Evolutionary conservation across 495 filamentous ascomycete species (phyloP).

Genomic region (Penicillium coffeae): DNA sequence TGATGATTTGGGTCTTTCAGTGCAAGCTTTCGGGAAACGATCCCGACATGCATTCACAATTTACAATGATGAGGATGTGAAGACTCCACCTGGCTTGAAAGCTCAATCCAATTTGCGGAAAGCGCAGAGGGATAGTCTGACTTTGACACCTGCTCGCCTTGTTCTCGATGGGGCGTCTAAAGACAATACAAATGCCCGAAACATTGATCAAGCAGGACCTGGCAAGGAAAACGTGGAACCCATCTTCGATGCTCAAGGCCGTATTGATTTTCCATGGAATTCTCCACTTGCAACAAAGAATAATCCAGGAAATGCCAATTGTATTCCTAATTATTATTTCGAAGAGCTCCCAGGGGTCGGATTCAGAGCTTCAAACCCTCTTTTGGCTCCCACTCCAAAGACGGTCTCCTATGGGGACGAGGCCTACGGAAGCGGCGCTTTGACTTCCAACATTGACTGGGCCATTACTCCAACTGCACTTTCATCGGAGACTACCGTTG

Average conservation of each 20-base stretch:
- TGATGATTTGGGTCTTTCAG: constrained; percentile 28
- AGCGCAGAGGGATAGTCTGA: constrained; percentile 11
- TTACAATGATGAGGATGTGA: constrained; percentile 30
- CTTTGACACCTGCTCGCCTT: constrained; percentile 21
- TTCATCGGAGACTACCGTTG: constrained; percentile 34
- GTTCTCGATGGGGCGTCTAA: constrained; percentile 18
- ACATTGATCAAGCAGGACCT: neutral
- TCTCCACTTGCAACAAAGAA: constrained; percentile 29
- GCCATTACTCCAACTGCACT: constrained; percentile 4
- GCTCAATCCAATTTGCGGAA: constrained; percentile 6
- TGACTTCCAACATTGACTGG: constrained; percentile 9
- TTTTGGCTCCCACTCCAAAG: constrained; percentile 28
- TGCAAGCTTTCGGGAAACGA: constrained; percentile 15
- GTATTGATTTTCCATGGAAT: constrained; percentile 31
- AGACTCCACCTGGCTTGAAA: constrained; percentile 8
- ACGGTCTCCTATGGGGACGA: constrained; percentile 12
- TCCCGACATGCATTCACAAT: constrained; percentile 27
- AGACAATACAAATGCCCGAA: constrained; percentile 9
- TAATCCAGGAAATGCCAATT: constrained; percentile 19
- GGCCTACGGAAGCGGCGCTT: constrained; percentile 11
- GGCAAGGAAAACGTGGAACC: constrained; percentile 49
- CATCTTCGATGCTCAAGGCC: constrained; percentile 29
- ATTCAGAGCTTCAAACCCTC: constrained; percentile 27
- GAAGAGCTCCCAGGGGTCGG: constrained; percentile 28
- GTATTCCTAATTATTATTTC: constrained; percentile 32